These are phyloP conservation scores for Monascus purpureus DNA, from an alignment of 495 filamentous ascomycete species.

Conservation along the genomic window DNA sequence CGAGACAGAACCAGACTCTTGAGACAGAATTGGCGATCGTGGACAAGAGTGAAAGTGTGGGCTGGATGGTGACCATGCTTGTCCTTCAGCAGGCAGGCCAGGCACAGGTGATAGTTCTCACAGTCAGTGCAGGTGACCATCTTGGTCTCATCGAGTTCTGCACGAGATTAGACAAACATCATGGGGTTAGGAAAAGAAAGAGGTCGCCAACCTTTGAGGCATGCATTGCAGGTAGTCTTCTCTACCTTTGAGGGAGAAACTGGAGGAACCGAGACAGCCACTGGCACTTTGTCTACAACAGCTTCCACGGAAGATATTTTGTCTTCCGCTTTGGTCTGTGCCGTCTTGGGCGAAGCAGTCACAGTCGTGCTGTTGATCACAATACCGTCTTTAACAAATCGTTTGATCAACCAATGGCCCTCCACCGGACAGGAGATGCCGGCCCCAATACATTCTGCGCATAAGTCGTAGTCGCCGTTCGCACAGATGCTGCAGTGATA, in stretches of 20 bases:
- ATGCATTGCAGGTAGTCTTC: constrained; percentile 84
- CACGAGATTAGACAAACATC: constrained; percentile 5
- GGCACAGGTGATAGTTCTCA: constrained; percentile 86
- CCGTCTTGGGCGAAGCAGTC: constrained; percentile 48
- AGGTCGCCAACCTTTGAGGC: constrained; percentile 53
- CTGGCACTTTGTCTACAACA: constrained; percentile 1
- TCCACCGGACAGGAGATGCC: constrained; percentile 64
- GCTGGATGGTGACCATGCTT: constrained; percentile 88
- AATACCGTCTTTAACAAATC: constrained; percentile 60
- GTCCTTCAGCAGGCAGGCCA: constrained; percentile 56
- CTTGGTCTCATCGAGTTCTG: constrained; percentile 57
- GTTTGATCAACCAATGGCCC: constrained; percentile 89
- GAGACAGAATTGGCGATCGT: constrained; percentile 22
- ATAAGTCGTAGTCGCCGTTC: constrained; percentile 89
- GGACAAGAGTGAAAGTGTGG: constrained; percentile 51
- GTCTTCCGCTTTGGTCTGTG: constrained; percentile 3
- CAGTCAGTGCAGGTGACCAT: constrained; percentile 80
- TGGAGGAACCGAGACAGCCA: constrained; percentile 4
- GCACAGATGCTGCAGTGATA: constrained; percentile 94
- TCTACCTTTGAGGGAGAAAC: constrained; percentile 15
- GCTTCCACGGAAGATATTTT: constrained; percentile 1
- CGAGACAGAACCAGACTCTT: constrained; percentile 39
- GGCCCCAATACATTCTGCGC: constrained; percentile 57
- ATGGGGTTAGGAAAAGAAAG: neutral
- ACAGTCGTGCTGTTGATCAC: constrained; percentile 79